Conservation (phyloP, 352 stramenopile genomes). For the Elongisporangium anandrum region DNA sequence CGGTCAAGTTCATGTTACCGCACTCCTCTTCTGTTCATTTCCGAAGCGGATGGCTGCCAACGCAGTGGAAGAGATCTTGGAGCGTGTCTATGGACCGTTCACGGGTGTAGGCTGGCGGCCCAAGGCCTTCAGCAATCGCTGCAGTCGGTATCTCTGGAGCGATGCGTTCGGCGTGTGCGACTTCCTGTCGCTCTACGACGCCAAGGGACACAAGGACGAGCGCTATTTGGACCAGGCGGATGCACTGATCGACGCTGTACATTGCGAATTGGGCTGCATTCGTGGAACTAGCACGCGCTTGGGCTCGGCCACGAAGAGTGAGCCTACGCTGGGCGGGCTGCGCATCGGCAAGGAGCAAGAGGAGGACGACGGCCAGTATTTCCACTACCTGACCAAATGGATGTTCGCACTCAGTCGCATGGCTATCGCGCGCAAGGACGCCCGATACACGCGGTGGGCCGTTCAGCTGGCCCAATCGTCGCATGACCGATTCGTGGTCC, state of each 20-base stretch:
- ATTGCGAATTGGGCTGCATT: constrained; percentile 17
- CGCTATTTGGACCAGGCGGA: constrained; percentile 20
- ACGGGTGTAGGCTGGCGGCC: constrained; percentile 17
- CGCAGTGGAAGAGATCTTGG: constrained; percentile 10
- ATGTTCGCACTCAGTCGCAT: constrained; percentile 32
- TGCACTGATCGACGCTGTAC: constrained; percentile 19
- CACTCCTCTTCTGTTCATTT: not conserved
- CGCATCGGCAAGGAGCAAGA: constrained; percentile 28
- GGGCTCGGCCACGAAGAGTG: not conserved
- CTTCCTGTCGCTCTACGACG: constrained; percentile 20
- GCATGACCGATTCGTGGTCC: constrained; percentile 19
- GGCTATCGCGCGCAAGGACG: constrained; percentile 9
- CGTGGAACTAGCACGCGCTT: constrained; percentile 14
- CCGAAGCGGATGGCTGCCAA: not conserved
- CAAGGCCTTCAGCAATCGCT: constrained; percentile 9
- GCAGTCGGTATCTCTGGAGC: constrained; percentile 27
- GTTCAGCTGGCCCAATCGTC: constrained; percentile 14
- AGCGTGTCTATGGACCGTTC: constrained; percentile 24
- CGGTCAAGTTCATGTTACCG: not conserved
- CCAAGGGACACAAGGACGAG: not conserved
- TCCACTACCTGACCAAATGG: constrained; percentile 37
- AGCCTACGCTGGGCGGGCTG: constrained; percentile 17
- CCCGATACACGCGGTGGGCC: constrained; percentile 17
- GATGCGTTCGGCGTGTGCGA: constrained; percentile 30
- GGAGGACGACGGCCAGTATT: constrained; percentile 31